Evolutionary conservation across 2,329 filamentous ascomycete genomes (phyloP), one percentile per base, ranked within the genome.

Genomic region (Fusarium staphyleae): DNA sequence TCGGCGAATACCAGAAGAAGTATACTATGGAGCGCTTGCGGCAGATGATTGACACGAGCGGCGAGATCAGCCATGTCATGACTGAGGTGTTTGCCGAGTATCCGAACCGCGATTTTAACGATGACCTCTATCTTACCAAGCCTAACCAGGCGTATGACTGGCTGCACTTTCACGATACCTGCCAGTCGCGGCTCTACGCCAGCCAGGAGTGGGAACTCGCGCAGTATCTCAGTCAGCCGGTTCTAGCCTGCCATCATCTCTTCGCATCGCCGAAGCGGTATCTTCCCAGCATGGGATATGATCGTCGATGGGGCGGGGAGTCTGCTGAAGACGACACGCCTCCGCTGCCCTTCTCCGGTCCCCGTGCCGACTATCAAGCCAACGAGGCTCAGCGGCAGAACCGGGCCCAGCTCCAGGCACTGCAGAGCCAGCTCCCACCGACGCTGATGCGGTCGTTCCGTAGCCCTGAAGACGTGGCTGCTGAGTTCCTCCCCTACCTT

Each of bases 171-270:
- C 90, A 97, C 73, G 95, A 98, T 67, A 78, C 80, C 1, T 87
- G 96, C 58, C 91, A 91, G 18, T 87, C 87, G 1, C 86, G 87
- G 32, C 82, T 98, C 1, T 96, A 87, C 69, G 78, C 85, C n/a
- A 87, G 84, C 53, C 93, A 97, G 71, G 93, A 96, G 49, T 99
- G 95, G 90, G 95, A 99, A 72, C 78, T 99, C 13, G 85, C 84
- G 1, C 87, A 91, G 0, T 99, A 99, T 71, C 83, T 98, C 41
- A 90, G 87, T 66, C 90, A 95, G 63, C 88, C 93, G 0, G 83
- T 95, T 13, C 82, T 98, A 2, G 95, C 91, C 3, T 97, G 96
- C 69, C 96, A 99, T 70, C 81, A 91, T 68, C 82, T 99, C 11
- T 99, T 99, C 69, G 90, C 93, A 3, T 88, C 90, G 0, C 85